Base-by-base conservation (phyloP, 2,329 filamentous ascomycete genomes). In the Phaeomoniella chlamydospora region DNA sequence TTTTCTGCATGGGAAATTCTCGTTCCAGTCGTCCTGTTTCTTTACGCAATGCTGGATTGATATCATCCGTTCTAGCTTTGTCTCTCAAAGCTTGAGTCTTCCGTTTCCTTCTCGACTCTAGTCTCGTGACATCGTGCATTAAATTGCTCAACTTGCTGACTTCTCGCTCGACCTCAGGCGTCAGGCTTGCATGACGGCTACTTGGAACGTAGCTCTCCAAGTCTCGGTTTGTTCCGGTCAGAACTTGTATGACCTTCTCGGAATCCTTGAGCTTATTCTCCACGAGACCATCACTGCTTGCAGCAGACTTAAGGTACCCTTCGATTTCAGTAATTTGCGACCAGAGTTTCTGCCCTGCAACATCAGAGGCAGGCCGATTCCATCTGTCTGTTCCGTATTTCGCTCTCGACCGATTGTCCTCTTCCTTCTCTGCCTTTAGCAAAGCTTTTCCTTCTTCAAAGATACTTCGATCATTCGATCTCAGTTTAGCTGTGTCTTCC, bases 301-400 rank as follows among this genome's bases (percentile, higher is more conserved):
- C 70, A 1, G 78, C 77, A 34, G 73, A 76, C 39, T 77, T 77
- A 45, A 98, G 80, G 57, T 94, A 96, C 3, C 82, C 80, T 29
- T 86, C 80, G 29, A 94, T 87, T 47, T 94, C 86, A 2, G 61
- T 67, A 3, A 79, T 76, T 37, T 84, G 78, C 2, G 67, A 68
- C 66, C 84, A 88, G 1, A 93, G 66, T 51, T 85, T 86, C 3
- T 56, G 61, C 10, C 77, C 72, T 15, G 88, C 87, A 13, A 68
- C 64, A 19, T 74, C 70, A 3, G 83, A 84, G 14, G 79, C 65
- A 1, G 72, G 68, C 16, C 88, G 74, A 11, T 60, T 59, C 90
- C 90, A 98, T 41, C 84, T 70, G 39, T 87, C 82, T 0, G 87
- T 94, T 15, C 90, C 90, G 50, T 85, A 87, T 50, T 79, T 88